These are phyloP conservation scores for Hemisphaericaspora subhashii DNA, from an alignment of 1,139 yeast genomes.

Conservation along the genomic window DNA sequence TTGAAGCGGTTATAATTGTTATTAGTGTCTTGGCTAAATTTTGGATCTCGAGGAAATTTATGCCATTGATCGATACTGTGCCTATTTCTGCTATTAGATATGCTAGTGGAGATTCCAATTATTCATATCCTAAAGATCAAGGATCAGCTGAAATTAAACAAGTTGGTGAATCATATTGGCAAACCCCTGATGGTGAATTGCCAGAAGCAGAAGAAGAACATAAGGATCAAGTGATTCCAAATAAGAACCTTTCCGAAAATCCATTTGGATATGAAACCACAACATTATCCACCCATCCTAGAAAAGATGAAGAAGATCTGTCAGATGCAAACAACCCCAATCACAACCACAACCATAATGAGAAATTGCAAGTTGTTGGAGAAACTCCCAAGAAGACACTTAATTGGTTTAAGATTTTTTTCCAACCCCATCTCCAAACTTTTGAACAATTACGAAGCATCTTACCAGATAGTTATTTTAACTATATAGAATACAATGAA, in stretches of 20 bases:
- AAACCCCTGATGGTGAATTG: not conserved
- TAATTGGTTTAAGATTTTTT: slow-evolving; percentile 39
- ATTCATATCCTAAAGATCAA: slow-evolving; percentile 59
- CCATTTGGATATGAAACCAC: slow-evolving; percentile 3
- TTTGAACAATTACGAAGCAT: slow-evolving; percentile 38
- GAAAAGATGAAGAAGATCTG: slow-evolving; percentile 17
- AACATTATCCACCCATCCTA: slow-evolving; percentile 7
- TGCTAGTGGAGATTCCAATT: slow-evolving; percentile 54
- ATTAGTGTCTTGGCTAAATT: slow-evolving; percentile 56
- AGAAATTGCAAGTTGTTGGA: slow-evolving; percentile 11
- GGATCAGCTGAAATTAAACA: slow-evolving; percentile 57
- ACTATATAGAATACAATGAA: slow-evolving; percentile 44
- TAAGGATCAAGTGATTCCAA: slow-evolving; percentile 29
- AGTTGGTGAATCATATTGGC: slow-evolving; percentile 54
- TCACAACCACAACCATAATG: slow-evolving; percentile 12
- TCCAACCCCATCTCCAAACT: slow-evolving; percentile 40
- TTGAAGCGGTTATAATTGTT: slow-evolving; percentile 54
- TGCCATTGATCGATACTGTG: slow-evolving; percentile 62
- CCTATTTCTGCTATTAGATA: slow-evolving; percentile 72
- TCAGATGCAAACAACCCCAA: slow-evolving; percentile 17
- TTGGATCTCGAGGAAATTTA: slow-evolving; percentile 56
- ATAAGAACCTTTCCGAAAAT: slow-evolving; percentile 7
- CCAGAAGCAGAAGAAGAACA: slow-evolving; percentile 33
- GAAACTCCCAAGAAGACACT: slow-evolving; percentile 21
- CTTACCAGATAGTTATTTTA: slow-evolving; percentile 43